Base-by-base conservation (phyloP, 768 basidiomycete species). In the Lactifluus volemus region DNA sequence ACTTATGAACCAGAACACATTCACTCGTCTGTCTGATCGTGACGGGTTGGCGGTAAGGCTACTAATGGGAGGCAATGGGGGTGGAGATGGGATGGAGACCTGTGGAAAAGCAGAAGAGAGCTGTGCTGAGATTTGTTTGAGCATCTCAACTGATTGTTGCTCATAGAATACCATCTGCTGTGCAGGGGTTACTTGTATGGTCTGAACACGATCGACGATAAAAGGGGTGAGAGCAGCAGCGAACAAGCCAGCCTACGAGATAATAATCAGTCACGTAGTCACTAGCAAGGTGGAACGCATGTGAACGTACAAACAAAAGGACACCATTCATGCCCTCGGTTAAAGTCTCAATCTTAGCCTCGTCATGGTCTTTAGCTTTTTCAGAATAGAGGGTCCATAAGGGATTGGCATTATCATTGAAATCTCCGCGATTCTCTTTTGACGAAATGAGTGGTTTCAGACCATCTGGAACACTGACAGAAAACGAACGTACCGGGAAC, bases 1-100 rank as follows among this genome's bases (percentile, higher is more conserved):
- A 36, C 68, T 68, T 7, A 65, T 56, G 63, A 81, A 78, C 76
- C 76, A 81, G 12, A 77, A 68, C 0, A 65, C 66, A 61, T 81
- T 81, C 44, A 71, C 64, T 61, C 74, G 75, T 38, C 76, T 59
- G 3, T 75, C 66, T n/a, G 75, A 73, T 2, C 61, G 60, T 30
- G 73, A 71, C 2, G 68, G 59, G 7, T 19, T 50, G 60, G 63
- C 56, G 3, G 65, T 42, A 11, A 60, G 45, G 25, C 25, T 25
- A 25, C 25, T 25, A 25, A 25, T 25, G 4, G 1, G 15, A 38
- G 49, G 25, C 21, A 45, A 12, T 12, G 55, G 39, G 14, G 44
- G 3, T 29, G 19, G 38, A 30, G 51, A 8, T 14, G 49, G 5
- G 17, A 30, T 15, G 5, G 59, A 14, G n/a, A 17, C 14, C 21